phyloP scores from a whole-genome alignment of 2,329 filamentous ascomycete species.

The Exophiala aquamarina region DNA sequence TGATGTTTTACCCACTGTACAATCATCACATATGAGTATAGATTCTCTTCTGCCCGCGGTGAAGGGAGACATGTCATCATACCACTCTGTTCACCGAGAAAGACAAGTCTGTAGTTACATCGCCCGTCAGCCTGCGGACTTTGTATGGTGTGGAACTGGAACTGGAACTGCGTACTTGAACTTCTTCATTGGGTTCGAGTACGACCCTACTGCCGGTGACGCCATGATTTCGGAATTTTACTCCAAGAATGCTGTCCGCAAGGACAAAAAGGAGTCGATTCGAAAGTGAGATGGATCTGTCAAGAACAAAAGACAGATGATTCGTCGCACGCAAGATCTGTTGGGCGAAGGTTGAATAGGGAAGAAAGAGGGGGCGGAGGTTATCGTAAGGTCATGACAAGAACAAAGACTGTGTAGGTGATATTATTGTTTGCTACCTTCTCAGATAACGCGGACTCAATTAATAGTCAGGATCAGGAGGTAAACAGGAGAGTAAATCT shows the following conservation, averaged over 20 bases:
- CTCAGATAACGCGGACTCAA: too few relatives aligned
- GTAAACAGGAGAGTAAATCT: too few relatives aligned
- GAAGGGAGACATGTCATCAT: slow-evolving; percentile 46
- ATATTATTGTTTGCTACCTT: background rate
- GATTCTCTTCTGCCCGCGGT: slow-evolving; percentile 1
- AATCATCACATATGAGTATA: slow-evolving; percentile 11
- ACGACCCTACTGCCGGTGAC: slow-evolving; percentile 73
- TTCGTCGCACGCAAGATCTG: too few relatives aligned
- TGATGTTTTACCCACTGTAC: slow-evolving; percentile 92
- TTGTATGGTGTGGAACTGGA: background rate
- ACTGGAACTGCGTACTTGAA: slow-evolving; percentile 72
- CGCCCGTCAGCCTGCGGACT: slow-evolving; percentile 27
- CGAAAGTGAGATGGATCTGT: too few relatives aligned
- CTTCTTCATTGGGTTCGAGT: slow-evolving; percentile 99
- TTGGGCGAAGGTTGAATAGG: background rate
- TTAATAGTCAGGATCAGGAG: too few relatives aligned
- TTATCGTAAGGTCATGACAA: slow-evolving; percentile 19
- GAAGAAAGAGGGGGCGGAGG: background rate
- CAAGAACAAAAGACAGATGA: background rate
- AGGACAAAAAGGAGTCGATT: too few relatives aligned
- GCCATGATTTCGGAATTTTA: slow-evolving; percentile 70
- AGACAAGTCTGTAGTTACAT: slow-evolving; percentile 72
- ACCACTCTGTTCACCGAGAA: slow-evolving; percentile 98
- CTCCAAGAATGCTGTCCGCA: too few relatives aligned
- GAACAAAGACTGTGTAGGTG: slow-evolving; percentile 1